Conservation (phyloP, 371 early-diverging fungal genomes). For the Mucor lusitanicus region DNA sequence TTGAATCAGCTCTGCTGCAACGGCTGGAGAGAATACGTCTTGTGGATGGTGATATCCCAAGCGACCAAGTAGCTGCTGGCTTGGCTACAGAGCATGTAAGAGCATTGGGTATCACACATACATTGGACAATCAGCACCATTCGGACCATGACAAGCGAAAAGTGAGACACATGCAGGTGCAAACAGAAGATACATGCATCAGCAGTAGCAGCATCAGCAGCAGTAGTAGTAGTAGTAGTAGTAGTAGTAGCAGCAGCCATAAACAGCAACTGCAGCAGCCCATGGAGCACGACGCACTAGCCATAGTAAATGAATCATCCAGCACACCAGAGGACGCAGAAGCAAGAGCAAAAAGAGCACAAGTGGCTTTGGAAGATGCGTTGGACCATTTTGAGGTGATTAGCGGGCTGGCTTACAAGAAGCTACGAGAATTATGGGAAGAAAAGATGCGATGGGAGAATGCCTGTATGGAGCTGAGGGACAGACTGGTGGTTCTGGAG, state of each 20-base stretch:
- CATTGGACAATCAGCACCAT: constrained; percentile 20
- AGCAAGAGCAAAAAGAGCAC: constrained; percentile 30
- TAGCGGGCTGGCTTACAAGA: constrained; percentile 58
- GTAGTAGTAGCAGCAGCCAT: background rate
- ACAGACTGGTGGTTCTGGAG: constrained; percentile 25
- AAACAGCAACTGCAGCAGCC: background rate
- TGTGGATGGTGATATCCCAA: constrained; percentile 28
- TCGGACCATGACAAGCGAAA: constrained; percentile 13
- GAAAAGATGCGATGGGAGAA: constrained; percentile 52
- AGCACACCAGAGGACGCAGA: constrained; percentile 18
- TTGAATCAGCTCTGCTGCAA: constrained; percentile 37
- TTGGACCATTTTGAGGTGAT: constrained; percentile 61
- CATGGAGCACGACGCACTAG: background rate
- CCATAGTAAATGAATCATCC: background rate
- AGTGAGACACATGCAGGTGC: constrained; percentile 45
- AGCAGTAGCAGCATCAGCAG: background rate
- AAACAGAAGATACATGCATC: constrained; percentile 20
- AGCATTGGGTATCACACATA: constrained; percentile 35
- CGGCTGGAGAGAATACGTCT: constrained; percentile 35
- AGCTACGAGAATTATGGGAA: constrained; percentile 59
- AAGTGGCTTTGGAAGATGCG: constrained; percentile 55
- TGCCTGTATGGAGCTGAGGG: constrained; percentile 42
- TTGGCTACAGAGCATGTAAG: constrained; percentile 43
- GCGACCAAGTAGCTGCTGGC: constrained; percentile 36
- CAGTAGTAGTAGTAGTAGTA: no score